Evolutionary conservation across 768 basidiomycete genomes (phyloP), one percentile per base, ranked within the genome.

Genomic region (Tylopilus rubrobrunneus): DNA sequence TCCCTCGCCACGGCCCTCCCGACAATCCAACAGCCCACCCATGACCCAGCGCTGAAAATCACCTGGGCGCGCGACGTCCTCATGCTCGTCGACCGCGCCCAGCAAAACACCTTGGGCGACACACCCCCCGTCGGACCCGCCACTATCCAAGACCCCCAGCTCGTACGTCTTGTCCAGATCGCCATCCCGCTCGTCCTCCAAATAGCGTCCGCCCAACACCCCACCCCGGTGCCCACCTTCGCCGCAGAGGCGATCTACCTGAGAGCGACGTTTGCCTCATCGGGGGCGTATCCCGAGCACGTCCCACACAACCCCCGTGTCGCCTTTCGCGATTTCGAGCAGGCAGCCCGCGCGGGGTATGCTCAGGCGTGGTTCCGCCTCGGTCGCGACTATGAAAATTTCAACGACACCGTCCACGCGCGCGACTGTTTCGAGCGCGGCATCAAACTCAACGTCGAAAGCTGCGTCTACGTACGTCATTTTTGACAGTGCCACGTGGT

Each of bases 261-360:
- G 54, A 83, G 87, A 17, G 93, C 86, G 0, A 83, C 82, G 2
- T 76, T 96, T n/a, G 78, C 81, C 3, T 75, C 87, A 0, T 82
- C 82, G 1, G 93, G 93, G 9, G 77, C 81, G 5, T 87, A 83
- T 67, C 88, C 90, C 0, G 78, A 82, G 11, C 75, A 80, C 56
- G 61, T 89, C 21, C 75, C 74, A 0, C 81, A 80, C 53, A 89
- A 89, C 63, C 86, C 87, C 2, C 78, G 90, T 5, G 64, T 77
- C 7, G 93, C 96, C 2, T 98, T 98, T 73, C 78, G 91, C 23
- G 92, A 94, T 64, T 97, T 89, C 62, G 95, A 98, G 66, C 73
- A 76, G 1, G 84, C 91, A 3, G 95, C 93, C 0, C 76, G 89
- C 25, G 82, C 78, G 0, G 94, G 95, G 0, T 87, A 84, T 58